Conservation (phyloP, 2,329 filamentous ascomycete genomes). For the Fusarium sp. region DNA sequence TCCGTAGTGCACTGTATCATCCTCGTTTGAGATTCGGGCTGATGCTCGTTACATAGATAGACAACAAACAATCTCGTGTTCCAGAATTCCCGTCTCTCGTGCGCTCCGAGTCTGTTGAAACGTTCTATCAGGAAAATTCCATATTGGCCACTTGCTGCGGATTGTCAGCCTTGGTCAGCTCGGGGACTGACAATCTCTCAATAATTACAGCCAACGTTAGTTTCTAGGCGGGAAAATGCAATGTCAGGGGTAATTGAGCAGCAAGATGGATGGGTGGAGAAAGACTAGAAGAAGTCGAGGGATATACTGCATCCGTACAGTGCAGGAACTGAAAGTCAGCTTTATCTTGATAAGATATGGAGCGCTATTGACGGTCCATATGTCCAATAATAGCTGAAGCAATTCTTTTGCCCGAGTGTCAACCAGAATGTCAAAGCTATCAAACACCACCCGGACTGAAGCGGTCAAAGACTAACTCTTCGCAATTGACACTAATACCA, state of each 20-base stretch:
- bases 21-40: constrained; percentile 26
- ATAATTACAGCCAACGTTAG: not conserved
- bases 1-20: constrained; percentile 16
- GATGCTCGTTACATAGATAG: constrained; percentile 8
- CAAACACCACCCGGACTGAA: not conserved
- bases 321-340: constrained; percentile 12
- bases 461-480: constrained; percentile 3
- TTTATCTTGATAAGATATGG: constrained; percentile 27
- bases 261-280: constrained; percentile 33
- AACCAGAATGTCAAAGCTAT: constrained; percentile 4
- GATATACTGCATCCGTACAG: constrained; percentile 20
- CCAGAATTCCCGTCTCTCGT: constrained; percentile 13
- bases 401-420: constrained; percentile 18
- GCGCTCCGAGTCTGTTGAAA: not conserved
- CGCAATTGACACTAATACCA: not conserved
- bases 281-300: constrained; percentile 2
- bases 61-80: constrained; percentile 30
- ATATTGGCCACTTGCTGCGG: not conserved
- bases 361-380: not conserved
- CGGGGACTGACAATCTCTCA: not conserved
- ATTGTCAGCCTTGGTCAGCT: constrained; percentile 4
- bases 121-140: constrained; percentile 2
- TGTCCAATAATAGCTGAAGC: constrained; percentile 17
- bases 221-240: constrained; percentile 9
- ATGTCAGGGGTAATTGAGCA: constrained; percentile 24